Conservation (phyloP, 192 early-diverging fungal species). For the Entomortierella beljakovae region DNA sequence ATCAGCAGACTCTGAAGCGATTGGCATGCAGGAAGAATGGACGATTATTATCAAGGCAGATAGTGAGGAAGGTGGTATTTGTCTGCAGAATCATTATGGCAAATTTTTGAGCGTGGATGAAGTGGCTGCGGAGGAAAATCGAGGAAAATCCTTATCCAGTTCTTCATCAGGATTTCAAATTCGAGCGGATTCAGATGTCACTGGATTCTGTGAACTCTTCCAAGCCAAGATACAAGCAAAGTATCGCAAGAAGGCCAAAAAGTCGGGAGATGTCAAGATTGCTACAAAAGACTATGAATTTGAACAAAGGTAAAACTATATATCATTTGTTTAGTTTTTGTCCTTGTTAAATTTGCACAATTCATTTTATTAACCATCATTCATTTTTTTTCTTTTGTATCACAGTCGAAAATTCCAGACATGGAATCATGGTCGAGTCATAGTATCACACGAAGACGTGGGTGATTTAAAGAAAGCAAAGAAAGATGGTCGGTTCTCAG, state of each 20-base stretch:
- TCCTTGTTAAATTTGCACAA: background rate
- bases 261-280: slow-evolving; percentile 58
- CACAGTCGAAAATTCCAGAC: slow-evolving; percentile 79
- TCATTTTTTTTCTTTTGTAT: background rate
- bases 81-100: slow-evolving; percentile 72
- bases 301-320: slow-evolving; percentile 72
- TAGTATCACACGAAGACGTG: slow-evolving; percentile 65
- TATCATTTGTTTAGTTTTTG: too few relatives aligned
- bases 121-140: slow-evolving; percentile 57
- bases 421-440: slow-evolving; percentile 73
- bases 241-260: slow-evolving; percentile 68
- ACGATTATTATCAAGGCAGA: slow-evolving; percentile 61
- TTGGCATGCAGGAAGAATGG: slow-evolving; percentile 87
- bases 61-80: slow-evolving; percentile 78
- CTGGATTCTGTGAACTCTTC: slow-evolving; percentile 82
- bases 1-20: slow-evolving; percentile 74
- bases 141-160: background rate
- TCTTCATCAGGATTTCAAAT: slow-evolving; percentile 57
- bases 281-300: slow-evolving; percentile 68
- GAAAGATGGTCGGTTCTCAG: slow-evolving; percentile 77
- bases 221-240: slow-evolving; percentile 76
- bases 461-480: slow-evolving; percentile 72
- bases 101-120: slow-evolving; percentile 76
- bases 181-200: slow-evolving; percentile 75
- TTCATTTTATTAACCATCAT: background rate